A percentile compares a stretch with the other conserved stretches of the same genome.
Evolutionary conservation across 371 early-diverging fungal genomes (phyloP).

Genomic region (Apophysomyces trapeziformis): DNA sequence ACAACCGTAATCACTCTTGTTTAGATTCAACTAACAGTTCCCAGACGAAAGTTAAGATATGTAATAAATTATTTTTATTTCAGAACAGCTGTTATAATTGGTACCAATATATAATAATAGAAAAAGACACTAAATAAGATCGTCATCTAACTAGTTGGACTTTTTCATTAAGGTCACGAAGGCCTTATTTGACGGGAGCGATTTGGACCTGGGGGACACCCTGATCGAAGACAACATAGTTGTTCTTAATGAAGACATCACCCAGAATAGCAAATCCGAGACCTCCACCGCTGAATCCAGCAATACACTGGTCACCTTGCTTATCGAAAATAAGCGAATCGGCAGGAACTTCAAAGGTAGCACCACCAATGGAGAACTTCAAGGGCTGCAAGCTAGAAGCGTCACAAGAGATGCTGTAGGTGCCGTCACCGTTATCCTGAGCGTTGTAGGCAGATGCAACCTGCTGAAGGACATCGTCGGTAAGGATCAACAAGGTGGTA

Average conservation of each 20-base stretch:
- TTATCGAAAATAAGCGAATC: constrained; percentile 29
- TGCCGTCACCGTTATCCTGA: constrained; percentile 28
- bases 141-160: background rate
- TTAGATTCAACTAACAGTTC: too few species aligned
- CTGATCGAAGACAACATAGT: constrained; percentile 14
- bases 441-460: constrained; percentile 29
- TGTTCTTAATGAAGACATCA: constrained; percentile 53
- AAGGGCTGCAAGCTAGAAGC: constrained; percentile 16
- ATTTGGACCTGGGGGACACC: constrained; percentile 26
- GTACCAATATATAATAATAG: background rate
- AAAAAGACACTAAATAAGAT: background rate
- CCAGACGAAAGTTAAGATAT: too few species aligned
- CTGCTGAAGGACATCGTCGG: constrained; percentile 31
- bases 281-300: constrained; percentile 30
- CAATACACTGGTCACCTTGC: constrained; percentile 21
- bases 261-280: constrained; percentile 42
- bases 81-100: background rate
- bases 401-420: constrained; percentile 33
- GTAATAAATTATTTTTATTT: background rate
- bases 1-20: too few species aligned
- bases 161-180: background rate
- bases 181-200: constrained; percentile 24
- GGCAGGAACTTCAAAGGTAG: constrained; percentile 23
- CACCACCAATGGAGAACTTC: constrained; percentile 24
- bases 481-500: constrained; percentile 59